Conservation (phyloP, 1,284 basidiomycete genomes). For the Peniophora sp. region DNA sequence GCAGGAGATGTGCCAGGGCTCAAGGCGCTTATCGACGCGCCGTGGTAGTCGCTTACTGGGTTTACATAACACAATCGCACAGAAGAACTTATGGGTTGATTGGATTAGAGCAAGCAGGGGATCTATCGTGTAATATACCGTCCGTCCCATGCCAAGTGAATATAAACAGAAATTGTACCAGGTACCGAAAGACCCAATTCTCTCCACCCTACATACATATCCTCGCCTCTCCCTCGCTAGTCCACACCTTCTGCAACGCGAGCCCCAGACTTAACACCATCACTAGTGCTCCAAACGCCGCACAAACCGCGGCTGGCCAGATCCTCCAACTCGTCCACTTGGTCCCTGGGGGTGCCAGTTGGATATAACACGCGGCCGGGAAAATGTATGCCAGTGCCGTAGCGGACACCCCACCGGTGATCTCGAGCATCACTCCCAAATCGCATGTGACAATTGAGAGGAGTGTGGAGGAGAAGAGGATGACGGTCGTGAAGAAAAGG, state of each 20-base stretch:
- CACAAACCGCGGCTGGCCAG: slow-evolving; percentile 70
- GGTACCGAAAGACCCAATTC: too few species aligned
- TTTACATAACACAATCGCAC: too few species aligned
- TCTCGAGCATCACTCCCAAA: slow-evolving; percentile 94
- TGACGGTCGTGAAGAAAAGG: slow-evolving; percentile 82
- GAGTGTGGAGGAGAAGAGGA: slow-evolving; percentile 66
- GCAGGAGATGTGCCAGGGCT: slow-evolving; percentile 59
- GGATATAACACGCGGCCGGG: slow-evolving; percentile 82
- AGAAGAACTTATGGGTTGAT: too few species aligned
- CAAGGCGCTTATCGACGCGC: slow-evolving; percentile 29
- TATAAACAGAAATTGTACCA: too few species aligned
- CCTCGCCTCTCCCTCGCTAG: slow-evolving; percentile 56
- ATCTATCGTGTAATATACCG: too few species aligned
- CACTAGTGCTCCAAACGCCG: slow-evolving; percentile 71
- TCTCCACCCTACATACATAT: slow-evolving; percentile 41
- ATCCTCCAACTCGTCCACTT: slow-evolving; percentile 65
- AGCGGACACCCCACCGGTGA: slow-evolving; percentile 92
- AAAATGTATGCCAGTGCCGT: slow-evolving; percentile 94
- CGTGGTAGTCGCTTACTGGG: not conserved
- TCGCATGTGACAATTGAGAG: slow-evolving; percentile 94
- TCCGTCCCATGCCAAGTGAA: too few species aligned
- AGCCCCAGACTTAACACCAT: slow-evolving; percentile 72
- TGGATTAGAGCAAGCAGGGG: too few species aligned
- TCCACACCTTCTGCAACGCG: slow-evolving; percentile 72
- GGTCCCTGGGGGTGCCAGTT: slow-evolving; percentile 47